Conservation (phyloP, 441 rosid species). For the Erysimum cheiri region DNA sequence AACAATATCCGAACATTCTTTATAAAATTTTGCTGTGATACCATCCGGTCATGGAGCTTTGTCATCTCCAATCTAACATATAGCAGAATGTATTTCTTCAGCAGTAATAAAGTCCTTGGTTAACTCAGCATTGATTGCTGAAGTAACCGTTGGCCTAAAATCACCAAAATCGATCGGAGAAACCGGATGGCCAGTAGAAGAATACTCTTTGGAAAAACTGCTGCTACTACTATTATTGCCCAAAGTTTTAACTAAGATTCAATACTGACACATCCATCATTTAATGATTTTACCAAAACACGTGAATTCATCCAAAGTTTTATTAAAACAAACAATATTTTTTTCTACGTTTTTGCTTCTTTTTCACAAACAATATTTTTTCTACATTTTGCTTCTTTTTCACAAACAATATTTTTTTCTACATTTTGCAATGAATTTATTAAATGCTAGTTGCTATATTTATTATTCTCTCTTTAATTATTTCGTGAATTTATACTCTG, state of each 20-base stretch:
- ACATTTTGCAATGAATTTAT: not conserved
- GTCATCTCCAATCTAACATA: too few relatives aligned
- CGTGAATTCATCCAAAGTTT: not conserved
- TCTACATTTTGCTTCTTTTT: too few relatives aligned
- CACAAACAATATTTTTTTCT: not conserved
- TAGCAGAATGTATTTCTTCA: too few relatives aligned
- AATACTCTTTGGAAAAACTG: too few relatives aligned
- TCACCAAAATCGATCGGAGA: too few relatives aligned
- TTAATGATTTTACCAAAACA: not conserved
- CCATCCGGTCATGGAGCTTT: too few relatives aligned
- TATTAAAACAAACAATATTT: not conserved
- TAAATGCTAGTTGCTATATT: not conserved
- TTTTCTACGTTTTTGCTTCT: not conserved
- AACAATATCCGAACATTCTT: too few relatives aligned
- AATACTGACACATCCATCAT: not conserved
- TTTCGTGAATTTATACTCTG: not conserved
- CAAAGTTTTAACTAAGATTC: not conserved
- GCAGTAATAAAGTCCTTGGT: too few relatives aligned
- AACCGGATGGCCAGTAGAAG: too few relatives aligned
- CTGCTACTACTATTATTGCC: not conserved
- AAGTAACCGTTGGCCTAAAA: too few relatives aligned
- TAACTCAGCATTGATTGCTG: too few relatives aligned
- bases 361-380: not conserved
- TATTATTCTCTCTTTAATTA: not conserved
- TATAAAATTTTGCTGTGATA: too few relatives aligned